Evolutionary conservation across 495 filamentous ascomycete species (phyloP), one percentile per base, ranked within the genome.

Genomic region (Saxispiralis lemnorum): DNA sequence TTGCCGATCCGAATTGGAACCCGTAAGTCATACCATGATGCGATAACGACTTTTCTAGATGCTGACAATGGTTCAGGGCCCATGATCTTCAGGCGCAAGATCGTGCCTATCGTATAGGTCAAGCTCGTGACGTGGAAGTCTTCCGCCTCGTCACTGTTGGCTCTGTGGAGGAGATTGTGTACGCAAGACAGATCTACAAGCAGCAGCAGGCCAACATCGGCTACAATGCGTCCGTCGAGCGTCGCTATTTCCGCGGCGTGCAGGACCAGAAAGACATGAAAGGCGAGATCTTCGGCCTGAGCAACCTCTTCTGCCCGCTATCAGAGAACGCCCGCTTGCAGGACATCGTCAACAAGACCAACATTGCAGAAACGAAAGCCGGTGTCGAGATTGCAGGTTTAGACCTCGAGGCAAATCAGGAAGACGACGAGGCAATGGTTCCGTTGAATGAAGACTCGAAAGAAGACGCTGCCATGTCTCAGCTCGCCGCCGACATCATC

Each of bases 121-220:
- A 97, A 61, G 69, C 72, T 0, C 73, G 89, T 4, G 85, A 97
- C 52, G 89, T 97, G 5, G 92, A 96, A 54, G 92, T 97, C 9
- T 96, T 93, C 62, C 79, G 89, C 12, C 72, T 97, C 19, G 75
- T 97, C n/a, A 87, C 78, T 6, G 77, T 79, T 0, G 89, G 89
- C 13, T 96, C 92, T 0, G 87, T 97, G 43, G 89, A 97, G 55
- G 89, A 97, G 60, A 93, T 94, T 47, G 83, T 94, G 30, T 97
- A 97, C 53, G 89, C 89, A 0, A 72, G 89, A 9, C 89, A 97
- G 55, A 93, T 97, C 44, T 97, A 96, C 66, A 97, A 97, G 57
- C 89, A 97, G 56, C 89, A 97, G 54, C 89, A 96, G 57, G 89
- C 89, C 2, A 95, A 93, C 53, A 97, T 97, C 39, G 89, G 83